A percentile compares a stretch with the other conserved stretches of the same genome.
phyloP scores from a whole-genome alignment of 139 green algal genomes.

The Tetraselmis chui region DNA sequence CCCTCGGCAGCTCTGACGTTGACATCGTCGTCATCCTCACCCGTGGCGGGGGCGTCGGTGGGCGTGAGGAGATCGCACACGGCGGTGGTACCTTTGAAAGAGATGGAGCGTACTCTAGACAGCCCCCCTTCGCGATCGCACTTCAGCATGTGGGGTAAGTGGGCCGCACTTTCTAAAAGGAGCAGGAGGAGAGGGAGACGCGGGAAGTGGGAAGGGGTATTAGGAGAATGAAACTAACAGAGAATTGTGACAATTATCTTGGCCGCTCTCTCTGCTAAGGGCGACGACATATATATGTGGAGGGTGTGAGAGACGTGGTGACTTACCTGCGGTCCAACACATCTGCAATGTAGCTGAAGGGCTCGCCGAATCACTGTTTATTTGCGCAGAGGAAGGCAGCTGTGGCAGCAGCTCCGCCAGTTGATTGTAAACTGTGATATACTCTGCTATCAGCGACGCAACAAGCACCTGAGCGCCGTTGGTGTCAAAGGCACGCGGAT shows the following conservation, averaged over 20 bases:
- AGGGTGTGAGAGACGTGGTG: too few species aligned
- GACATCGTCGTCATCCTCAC: neutral
- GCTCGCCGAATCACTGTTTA: too few species aligned
- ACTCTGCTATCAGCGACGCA: slow-evolving; percentile 32
- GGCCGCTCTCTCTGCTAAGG: too few species aligned
- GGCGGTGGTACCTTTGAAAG: neutral
- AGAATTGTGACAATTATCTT: too few species aligned
- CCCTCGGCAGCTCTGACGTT: neutral
- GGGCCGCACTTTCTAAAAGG: neutral
- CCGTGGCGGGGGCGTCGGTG: too few species aligned
- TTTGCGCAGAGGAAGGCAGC: slow-evolving; percentile 22
- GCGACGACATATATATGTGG: too few species aligned
- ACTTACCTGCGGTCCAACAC: too few species aligned
- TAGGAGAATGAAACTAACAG: too few species aligned
- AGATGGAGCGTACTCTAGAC: neutral
- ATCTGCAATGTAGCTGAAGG: too few species aligned
- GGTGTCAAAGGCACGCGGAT: neutral
- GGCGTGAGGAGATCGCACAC: neutral
- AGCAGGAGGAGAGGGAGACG: too few species aligned
- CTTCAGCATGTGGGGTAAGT: neutral
- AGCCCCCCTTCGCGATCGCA: neutral
- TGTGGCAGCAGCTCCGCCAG: slow-evolving; percentile 31
- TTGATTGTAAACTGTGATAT: slow-evolving; percentile 35
- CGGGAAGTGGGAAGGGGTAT: too few species aligned
- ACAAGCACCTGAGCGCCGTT: slow-evolving; percentile 32